Percentiles rank a stretch among this genome's conserved stretches.
Conservation (phyloP, 805 yeast genomes). For the Henningerozyma blattae region DNA sequence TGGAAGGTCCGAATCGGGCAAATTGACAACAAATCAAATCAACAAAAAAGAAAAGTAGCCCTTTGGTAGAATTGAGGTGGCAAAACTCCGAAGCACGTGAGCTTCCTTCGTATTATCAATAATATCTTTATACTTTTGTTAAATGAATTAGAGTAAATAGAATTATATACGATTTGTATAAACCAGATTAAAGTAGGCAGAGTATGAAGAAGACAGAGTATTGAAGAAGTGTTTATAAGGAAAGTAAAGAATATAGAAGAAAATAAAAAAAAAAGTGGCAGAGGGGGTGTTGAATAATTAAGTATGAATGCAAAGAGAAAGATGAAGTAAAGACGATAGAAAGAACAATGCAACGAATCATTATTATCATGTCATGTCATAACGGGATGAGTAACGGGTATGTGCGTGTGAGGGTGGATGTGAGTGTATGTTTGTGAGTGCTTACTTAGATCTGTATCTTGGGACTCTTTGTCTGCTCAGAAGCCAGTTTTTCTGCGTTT, state of each 20-base stretch:
- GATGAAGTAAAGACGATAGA: background rate
- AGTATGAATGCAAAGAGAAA: background rate
- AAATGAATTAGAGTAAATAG: background rate
- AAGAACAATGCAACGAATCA: background rate
- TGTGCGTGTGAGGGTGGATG: background rate
- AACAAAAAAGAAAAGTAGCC: too few species aligned
- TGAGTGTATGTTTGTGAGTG: background rate
- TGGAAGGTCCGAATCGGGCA: background rate
- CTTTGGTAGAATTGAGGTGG: too few species aligned
- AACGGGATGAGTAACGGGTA: background rate
- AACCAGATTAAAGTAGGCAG: background rate
- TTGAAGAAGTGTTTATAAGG: background rate
- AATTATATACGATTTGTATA: background rate
- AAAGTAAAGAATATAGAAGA: background rate
- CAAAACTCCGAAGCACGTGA: background rate
- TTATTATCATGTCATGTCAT: background rate
- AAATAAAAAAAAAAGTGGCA: background rate
- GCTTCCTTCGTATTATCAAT: background rate
- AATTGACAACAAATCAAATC: background rate
- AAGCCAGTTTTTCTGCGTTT: slow-evolving; percentile 71
- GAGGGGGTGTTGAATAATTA: background rate
- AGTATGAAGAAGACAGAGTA: background rate
- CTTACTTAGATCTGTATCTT: slow-evolving; percentile 36
- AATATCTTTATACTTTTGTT: background rate
- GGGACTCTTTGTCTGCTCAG: slow-evolving; percentile 62